These are phyloP conservation scores for Vaccinium vitisidaea DNA, from an alignment of 148 eudicot species.

Conservation along the genomic window DNA sequence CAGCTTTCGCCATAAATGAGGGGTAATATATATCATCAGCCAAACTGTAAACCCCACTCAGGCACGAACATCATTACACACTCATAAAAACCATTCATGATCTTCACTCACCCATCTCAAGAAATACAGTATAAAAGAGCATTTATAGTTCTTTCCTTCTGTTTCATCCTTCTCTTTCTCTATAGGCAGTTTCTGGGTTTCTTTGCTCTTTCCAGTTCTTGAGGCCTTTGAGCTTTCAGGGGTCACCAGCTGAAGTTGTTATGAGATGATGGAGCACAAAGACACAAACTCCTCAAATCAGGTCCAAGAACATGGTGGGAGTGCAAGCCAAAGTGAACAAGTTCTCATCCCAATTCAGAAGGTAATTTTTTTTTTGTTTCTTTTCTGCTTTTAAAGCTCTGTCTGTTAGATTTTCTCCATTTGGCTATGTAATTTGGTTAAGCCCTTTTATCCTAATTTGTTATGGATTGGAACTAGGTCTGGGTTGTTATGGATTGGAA, in stretches of 20 bases:
- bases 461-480: neutral
- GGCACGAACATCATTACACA: neutral
- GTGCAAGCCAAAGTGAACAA: constrained; percentile 6
- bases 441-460: too few relatives aligned
- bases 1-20: constrained; percentile 27
- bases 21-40: neutral
- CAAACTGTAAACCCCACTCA: neutral
- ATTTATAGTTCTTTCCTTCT: neutral
- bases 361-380: constrained; percentile 20
- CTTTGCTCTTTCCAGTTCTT: neutral
- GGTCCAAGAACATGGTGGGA: constrained; percentile 17
- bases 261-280: constrained; percentile 33
- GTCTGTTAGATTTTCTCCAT: neutral
- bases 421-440: neutral
- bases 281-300: constrained; percentile 22
- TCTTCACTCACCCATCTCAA: constrained; percentile 5
- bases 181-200: neutral
- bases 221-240: neutral
- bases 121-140: neutral
- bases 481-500: neutral
- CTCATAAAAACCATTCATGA: neutral
- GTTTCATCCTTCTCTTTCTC: neutral
- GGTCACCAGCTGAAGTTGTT: neutral
- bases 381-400: neutral
- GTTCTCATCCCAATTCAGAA: constrained; percentile 25